Conservation (phyloP, 225 moss, liverwort and hornwort species). For the Sphagnum tenellum region DNA sequence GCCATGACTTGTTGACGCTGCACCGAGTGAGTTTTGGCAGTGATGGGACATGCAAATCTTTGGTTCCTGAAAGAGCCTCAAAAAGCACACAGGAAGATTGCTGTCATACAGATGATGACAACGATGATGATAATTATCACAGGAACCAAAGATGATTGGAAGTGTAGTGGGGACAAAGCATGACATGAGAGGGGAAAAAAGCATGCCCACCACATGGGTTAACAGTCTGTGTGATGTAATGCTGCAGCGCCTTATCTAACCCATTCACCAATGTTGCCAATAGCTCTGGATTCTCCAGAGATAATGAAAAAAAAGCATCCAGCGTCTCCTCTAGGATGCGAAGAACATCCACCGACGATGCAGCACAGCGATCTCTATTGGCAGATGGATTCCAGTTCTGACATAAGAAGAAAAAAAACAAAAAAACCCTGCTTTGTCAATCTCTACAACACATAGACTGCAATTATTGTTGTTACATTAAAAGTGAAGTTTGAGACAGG, state of each 20-base stretch:
- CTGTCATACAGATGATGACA: too few species aligned
- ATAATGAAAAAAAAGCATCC: slow-evolving; percentile 69
- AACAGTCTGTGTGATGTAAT: slow-evolving; percentile 53
- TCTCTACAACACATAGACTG: too few species aligned
- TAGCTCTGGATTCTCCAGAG: slow-evolving; percentile 55
- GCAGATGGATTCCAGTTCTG: slow-evolving; percentile 80
- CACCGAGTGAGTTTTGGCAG: slow-evolving; percentile 42
- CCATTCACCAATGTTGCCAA: slow-evolving; percentile 62
- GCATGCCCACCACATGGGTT: slow-evolving; percentile 52
- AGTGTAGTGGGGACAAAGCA: too few species aligned
- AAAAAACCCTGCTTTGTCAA: too few species aligned
- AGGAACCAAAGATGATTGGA: too few species aligned
- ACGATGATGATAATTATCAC: too few species aligned
- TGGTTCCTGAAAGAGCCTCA: slow-evolving; percentile 23
- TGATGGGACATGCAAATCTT: slow-evolving; percentile 29
- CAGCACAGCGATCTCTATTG: slow-evolving; percentile 68
- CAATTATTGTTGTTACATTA: too few species aligned
- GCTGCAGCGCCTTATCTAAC: slow-evolving; percentile 41
- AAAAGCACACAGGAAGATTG: background rate
- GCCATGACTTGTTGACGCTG: slow-evolving; percentile 45
- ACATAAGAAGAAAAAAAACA: background rate
- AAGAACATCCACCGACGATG: slow-evolving; percentile 78
- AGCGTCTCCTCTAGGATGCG: slow-evolving; percentile 76
- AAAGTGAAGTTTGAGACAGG: too few species aligned
- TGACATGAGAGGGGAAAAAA: background rate